A percentile compares a stretch with the other conserved stretches of the same genome.
Conservation (phyloP, 345 rosid species). For the Physaria fendleri region DNA sequence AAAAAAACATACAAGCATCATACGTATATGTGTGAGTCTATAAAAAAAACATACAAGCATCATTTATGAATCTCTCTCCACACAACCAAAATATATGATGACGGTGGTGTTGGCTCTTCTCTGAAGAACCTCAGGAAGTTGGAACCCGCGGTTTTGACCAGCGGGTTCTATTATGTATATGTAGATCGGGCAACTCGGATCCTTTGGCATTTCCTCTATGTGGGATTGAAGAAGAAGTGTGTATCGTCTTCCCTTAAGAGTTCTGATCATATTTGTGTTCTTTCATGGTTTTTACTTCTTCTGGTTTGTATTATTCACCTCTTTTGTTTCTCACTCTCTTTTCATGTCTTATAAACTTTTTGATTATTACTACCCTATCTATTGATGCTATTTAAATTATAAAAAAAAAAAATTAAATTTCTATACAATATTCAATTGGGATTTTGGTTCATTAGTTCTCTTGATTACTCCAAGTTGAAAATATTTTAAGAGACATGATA, state of each 20-base stretch:
- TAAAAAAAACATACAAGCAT: slow-evolving; percentile 13
- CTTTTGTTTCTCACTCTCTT: slow-evolving; percentile 10
- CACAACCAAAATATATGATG: slow-evolving; percentile 19
- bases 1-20: slow-evolving; percentile 6
- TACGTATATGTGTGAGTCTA: slow-evolving; percentile 7
- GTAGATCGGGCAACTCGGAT: slow-evolving; percentile 25
- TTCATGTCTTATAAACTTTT: neutral
- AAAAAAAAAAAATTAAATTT: neutral
- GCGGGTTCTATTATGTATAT: slow-evolving; percentile 7
- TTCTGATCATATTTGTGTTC: slow-evolving; percentile 9
- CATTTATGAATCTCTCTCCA: slow-evolving; percentile 15
- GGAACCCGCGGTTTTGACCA: neutral
- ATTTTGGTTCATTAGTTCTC: neutral
- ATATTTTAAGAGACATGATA: neutral
- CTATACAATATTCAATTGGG: neutral
- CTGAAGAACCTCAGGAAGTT: slow-evolving; percentile 6
- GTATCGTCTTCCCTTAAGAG: slow-evolving; percentile 5
- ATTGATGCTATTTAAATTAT: neutral
- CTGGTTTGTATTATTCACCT: neutral
- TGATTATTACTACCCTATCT: neutral
- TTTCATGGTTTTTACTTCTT: slow-evolving; percentile 8
- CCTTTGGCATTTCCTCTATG: slow-evolving; percentile 26
- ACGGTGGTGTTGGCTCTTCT: slow-evolving; percentile 25
- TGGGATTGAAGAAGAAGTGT: slow-evolving; percentile 13
- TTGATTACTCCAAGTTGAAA: neutral